phyloP scores from a whole-genome alignment of 2,329 filamentous ascomycete species.

The Colletotrichum sublineola region DNA sequence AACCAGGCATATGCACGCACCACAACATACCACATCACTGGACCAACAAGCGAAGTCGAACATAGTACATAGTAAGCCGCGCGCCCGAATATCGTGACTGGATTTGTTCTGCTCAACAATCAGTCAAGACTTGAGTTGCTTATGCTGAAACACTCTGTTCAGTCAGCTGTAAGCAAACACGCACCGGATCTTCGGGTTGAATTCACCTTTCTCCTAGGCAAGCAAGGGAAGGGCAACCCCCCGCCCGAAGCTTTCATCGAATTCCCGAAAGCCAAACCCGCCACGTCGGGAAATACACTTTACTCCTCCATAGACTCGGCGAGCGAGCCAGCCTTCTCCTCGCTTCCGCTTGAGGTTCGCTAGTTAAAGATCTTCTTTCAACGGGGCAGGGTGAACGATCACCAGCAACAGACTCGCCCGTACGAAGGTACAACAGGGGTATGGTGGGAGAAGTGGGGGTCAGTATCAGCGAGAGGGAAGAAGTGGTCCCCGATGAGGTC shows the following conservation, averaged over 20 bases:
- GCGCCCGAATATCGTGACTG: constrained; percentile 15
- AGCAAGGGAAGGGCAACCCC: neutral
- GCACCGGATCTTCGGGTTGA: neutral
- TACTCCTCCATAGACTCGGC: constrained; percentile 15
- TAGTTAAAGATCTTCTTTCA: constrained; percentile 9
- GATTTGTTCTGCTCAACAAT: neutral
- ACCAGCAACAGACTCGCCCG: neutral
- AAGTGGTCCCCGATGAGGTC: neutral
- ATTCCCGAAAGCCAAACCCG: constrained; percentile 16
- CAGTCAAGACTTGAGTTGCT: neutral
- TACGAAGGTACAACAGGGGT: constrained; percentile 1
- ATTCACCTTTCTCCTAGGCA: neutral
- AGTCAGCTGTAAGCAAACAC: neutral
- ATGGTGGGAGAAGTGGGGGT: neutral
- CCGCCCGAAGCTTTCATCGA: neutral
- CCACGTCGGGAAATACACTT: constrained; percentile 16
- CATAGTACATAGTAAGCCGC: constrained; percentile 15
- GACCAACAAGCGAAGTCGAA: neutral
- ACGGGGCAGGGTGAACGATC: neutral
- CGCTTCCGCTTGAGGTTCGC: neutral
- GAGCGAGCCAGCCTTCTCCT: neutral
- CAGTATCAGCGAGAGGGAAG: constrained; percentile 1
- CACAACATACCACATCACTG: constrained; percentile 8
- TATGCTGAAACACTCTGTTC: neutral
- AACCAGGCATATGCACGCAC: constrained; percentile 1